These are phyloP conservation scores for Yamadazyma akitaensis DNA, from an alignment of 805 yeast genomes.

Conservation along the genomic window DNA sequence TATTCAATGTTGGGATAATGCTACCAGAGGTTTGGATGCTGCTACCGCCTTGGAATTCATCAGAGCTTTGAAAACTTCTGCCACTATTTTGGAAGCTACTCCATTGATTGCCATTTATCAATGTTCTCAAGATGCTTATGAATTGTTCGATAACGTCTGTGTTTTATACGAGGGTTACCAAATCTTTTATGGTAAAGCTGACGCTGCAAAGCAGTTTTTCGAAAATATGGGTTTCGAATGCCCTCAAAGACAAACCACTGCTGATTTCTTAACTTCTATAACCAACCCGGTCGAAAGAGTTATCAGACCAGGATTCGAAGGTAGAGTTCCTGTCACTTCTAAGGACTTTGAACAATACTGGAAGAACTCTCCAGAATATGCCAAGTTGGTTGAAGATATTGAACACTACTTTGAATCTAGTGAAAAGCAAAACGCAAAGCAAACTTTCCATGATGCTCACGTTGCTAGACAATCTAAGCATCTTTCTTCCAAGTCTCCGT, in stretches of 20 bases:
- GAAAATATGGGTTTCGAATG: slow-evolving; percentile 58
- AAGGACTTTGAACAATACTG: slow-evolving; percentile 56
- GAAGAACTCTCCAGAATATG: slow-evolving; percentile 53
- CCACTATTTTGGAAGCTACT: slow-evolving; percentile 48
- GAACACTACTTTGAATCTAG: slow-evolving; percentile 34
- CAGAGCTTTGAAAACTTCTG: slow-evolving; percentile 60
- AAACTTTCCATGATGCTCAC: slow-evolving; percentile 4
- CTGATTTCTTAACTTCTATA: slow-evolving; percentile 62
- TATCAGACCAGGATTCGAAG: slow-evolving; percentile 46
- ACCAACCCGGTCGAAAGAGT: slow-evolving; percentile 64
- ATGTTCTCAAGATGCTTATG: slow-evolving; percentile 46
- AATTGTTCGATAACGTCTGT: slow-evolving; percentile 44
- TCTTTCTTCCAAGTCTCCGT: slow-evolving; percentile 1
- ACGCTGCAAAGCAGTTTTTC: slow-evolving; percentile 47
- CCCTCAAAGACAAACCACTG: slow-evolving; percentile 61
- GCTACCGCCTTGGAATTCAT: slow-evolving; percentile 78
- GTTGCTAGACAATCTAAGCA: slow-evolving; percentile 8
- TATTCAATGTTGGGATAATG: slow-evolving; percentile 60
- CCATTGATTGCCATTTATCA: slow-evolving; percentile 58
- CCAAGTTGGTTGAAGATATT: slow-evolving; percentile 36
- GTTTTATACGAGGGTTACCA: slow-evolving; percentile 46
- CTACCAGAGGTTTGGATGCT: slow-evolving; percentile 82
- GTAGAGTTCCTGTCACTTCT: slow-evolving; percentile 51
- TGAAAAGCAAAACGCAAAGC: slow-evolving; percentile 7
- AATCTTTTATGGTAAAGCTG: slow-evolving; percentile 43